A percentile compares a stretch with the other conserved stretches of the same genome.
Evolutionary conservation across 148 eudicot species (phyloP).

Genomic region (Polygonum aviculare): DNA sequence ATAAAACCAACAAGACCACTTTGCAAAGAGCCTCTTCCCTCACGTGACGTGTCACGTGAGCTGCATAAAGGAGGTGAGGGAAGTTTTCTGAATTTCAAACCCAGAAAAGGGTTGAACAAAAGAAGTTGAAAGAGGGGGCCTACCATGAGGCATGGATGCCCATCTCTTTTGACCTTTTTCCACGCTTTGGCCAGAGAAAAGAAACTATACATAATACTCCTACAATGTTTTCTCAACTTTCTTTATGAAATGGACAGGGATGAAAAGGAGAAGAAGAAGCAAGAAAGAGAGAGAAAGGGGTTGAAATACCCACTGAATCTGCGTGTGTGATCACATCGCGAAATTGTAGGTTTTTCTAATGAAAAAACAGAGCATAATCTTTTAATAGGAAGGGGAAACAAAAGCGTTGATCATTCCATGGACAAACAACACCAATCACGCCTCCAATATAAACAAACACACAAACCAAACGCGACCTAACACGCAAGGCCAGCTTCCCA

Average conservation of each 20-base stretch:
- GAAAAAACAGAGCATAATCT: neutral
- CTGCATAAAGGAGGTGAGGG: too few relatives aligned
- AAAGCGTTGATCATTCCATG: neutral
- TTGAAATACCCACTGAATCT: neutral
- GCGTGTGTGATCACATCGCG: constrained; percentile 1
- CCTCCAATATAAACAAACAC: neutral
- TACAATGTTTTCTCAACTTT: neutral
- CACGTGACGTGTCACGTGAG: constrained; percentile 12
- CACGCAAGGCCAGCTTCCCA: neutral
- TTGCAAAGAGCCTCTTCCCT: neutral
- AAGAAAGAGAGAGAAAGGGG: neutral
- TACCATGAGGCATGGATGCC: neutral
- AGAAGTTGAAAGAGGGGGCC: neutral
- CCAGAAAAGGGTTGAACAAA: neutral
- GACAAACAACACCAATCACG: neutral
- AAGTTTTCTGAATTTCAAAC: neutral
- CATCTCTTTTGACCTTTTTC: constrained; percentile 1
- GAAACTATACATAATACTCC: neutral
- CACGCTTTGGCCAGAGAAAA: neutral
- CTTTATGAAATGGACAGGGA: neutral
- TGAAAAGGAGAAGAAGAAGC: neutral
- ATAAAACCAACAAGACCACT: neutral
- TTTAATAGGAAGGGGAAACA: neutral
- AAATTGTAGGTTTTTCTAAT: neutral
- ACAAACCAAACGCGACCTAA: neutral